A percentile compares a stretch with the other conserved stretches of the same genome.
These are phyloP conservation scores for Aspergillus carlsbadensis DNA, from an alignment of 495 filamentous ascomycete species.

Conservation along the genomic window DNA sequence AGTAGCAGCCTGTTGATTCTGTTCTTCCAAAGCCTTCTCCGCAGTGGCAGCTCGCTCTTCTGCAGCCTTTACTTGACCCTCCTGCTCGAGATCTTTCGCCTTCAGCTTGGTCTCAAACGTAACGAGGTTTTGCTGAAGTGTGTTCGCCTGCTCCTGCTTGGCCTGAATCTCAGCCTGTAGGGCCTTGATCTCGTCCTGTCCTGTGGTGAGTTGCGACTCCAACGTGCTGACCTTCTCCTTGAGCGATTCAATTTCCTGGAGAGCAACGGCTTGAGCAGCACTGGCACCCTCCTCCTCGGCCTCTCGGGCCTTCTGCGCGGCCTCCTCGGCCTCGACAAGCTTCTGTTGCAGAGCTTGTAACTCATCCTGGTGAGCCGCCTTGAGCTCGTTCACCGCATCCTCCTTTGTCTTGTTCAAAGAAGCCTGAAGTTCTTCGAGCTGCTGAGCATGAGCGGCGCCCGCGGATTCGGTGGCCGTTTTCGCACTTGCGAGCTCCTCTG, in stretches of 20 bases:
- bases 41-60: constrained; percentile 38
- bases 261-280: constrained; percentile 36
- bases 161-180: constrained; percentile 40
- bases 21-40: constrained; percentile 34
- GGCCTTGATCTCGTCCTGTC: constrained; percentile 40
- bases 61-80: constrained; percentile 30
- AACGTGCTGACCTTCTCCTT: constrained; percentile 40
- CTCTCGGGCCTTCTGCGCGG: constrained; percentile 33
- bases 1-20: constrained; percentile 24
- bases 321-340: constrained; percentile 34
- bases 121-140: constrained; percentile 36
- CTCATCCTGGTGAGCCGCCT: constrained; percentile 36
- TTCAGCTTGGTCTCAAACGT: constrained; percentile 35
- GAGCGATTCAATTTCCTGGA: constrained; percentile 43
- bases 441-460: constrained; percentile 31
- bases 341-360: constrained; percentile 34
- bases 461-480: constrained; percentile 35
- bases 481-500: constrained; percentile 35
- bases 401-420: constrained; percentile 39
- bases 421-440: constrained; percentile 42
- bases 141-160: constrained; percentile 40
- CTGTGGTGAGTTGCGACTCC: constrained; percentile 37
- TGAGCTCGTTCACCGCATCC: constrained; percentile 36
- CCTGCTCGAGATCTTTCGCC: constrained; percentile 37
- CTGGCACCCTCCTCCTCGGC: constrained; percentile 37